Percentiles rank a stretch among this genome's conserved stretches.
These are phyloP conservation scores for Aschersonia sp. DNA, from an alignment of 2,329 filamentous ascomycete species.

Conservation along the genomic window DNA sequence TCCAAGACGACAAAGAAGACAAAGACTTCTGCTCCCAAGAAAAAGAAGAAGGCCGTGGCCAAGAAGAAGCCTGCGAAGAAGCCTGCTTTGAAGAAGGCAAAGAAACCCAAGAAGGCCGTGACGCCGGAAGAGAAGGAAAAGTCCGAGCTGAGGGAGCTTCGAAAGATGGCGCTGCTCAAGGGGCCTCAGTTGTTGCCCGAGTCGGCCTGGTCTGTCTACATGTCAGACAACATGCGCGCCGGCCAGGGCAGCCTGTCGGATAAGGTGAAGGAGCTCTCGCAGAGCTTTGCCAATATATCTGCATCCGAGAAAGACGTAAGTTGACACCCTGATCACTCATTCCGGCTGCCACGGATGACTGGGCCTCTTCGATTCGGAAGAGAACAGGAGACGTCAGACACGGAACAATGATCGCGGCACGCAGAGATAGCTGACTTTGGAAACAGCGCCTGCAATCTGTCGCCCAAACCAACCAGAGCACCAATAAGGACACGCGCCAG, in stretches of 20 bases:
- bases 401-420: too few relatives aligned
- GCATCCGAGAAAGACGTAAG: constrained; percentile 28
- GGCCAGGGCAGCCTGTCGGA: constrained; percentile 5
- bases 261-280: constrained; percentile 13
- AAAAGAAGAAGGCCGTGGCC: constrained; percentile 32
- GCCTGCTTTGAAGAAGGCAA: constrained; percentile 24
- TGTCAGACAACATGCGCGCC: constrained; percentile 14
- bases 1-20: constrained; percentile 9
- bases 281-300: constrained; percentile 24
- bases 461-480: constrained; percentile 22
- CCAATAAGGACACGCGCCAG: constrained; percentile 25
- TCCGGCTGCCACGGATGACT: background rate
- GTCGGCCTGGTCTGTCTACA: constrained; percentile 22
- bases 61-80: constrained; percentile 12
- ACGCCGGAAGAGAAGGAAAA: constrained; percentile 24
- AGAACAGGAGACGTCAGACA: too few relatives aligned
- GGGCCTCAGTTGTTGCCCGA: constrained; percentile 20
- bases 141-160: constrained; percentile 19
- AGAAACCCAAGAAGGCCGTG: constrained; percentile 16
- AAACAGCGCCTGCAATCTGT: constrained; percentile 15
- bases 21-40: constrained; percentile 9
- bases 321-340: background rate
- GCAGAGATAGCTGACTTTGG: background rate
- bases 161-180: constrained; percentile 24
- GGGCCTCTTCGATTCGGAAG: too few relatives aligned